A percentile compares a stretch with the other conserved stretches of the same genome.
phyloP scores from a whole-genome alignment of 208 protist species.

The Angomonas ambiguus region DNA sequence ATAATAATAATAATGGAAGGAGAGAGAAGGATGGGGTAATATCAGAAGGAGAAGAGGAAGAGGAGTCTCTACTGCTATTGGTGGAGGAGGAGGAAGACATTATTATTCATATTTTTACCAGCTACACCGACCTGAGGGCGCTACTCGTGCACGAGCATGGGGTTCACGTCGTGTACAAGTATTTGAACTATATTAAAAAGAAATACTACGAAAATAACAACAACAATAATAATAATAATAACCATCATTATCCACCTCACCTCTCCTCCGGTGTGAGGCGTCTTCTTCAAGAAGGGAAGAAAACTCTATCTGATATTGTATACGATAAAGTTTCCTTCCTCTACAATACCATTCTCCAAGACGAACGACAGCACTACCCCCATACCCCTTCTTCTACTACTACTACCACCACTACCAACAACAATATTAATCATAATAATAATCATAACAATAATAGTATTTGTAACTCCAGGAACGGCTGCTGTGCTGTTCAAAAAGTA shows the following conservation, averaged over 20 bases:
- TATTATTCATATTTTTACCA: background rate
- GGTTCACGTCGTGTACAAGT: background rate
- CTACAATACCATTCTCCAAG: background rate
- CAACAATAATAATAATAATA: background rate
- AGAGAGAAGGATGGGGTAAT: too few species aligned
- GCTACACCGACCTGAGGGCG: background rate
- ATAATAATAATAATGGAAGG: too few species aligned
- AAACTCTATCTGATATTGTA: background rate
- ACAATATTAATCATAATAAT: too few species aligned
- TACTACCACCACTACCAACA: too few species aligned
- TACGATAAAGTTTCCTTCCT: background rate
- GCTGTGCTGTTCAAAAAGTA: background rate
- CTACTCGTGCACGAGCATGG: background rate
- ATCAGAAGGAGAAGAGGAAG: too few species aligned
- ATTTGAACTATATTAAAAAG: background rate
- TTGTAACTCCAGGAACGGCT: background rate
- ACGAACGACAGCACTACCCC: too few species aligned
- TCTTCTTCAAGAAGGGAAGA: too few species aligned
- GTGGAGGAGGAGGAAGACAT: background rate
- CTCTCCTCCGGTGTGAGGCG: too few species aligned
- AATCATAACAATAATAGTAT: constrained; percentile 1
- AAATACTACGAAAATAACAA: background rate
- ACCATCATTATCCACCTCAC: too few species aligned
- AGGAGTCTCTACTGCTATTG: too few species aligned
- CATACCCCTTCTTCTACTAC: too few species aligned